Evolutionary conservation across 345 rosid genomes (phyloP), one percentile per base, ranked within the genome.

Genomic region (Populus nigra): DNA sequence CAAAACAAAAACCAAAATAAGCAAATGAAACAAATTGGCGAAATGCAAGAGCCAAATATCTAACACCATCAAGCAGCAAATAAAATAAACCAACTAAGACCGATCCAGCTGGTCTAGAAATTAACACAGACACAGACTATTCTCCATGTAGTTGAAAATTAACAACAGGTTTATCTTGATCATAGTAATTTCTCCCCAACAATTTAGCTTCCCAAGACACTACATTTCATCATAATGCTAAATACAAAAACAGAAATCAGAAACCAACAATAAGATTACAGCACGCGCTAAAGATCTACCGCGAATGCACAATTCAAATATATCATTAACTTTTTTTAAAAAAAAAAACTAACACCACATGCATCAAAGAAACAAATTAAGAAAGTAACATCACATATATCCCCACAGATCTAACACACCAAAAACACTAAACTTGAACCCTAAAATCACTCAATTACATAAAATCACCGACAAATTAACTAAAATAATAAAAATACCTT

Each of bases 401-500:
- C 13, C n/a, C 63, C 7, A 76, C 65, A 22, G 66, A 76, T 76
- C 72, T 17, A 31, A 50, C 31, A 59, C 31, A 23, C 29, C 53
- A 23, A 39, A 69, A 39, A 39, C 49, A 47, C 39, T 13, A 76
- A 18, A 68, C 43, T 39, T 33, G 22, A 68, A 39, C 25, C 67
- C 31, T 68, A 77, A 39, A 23, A 49, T 76, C 25, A 70, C 75
- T 62, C 13, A 38, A 29, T 45, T 25, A n/a, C 23, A 77, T 22
- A 53, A 61, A 68, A 77, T 70, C 75, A 45, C 65, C 18, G 65
- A 25, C 22, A 50, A 78, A 71, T 9, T 7, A 31, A 72, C 22
- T 70, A 50, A 63, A 50, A 55, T 17, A 35, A 71, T n/a, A 78
- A 39, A 17, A 10, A 73, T 55, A 93, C 99, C 98, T 94, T 94